Conservation (phyloP, 1,284 basidiomycete genomes). For the Sutorius eximius region DNA sequence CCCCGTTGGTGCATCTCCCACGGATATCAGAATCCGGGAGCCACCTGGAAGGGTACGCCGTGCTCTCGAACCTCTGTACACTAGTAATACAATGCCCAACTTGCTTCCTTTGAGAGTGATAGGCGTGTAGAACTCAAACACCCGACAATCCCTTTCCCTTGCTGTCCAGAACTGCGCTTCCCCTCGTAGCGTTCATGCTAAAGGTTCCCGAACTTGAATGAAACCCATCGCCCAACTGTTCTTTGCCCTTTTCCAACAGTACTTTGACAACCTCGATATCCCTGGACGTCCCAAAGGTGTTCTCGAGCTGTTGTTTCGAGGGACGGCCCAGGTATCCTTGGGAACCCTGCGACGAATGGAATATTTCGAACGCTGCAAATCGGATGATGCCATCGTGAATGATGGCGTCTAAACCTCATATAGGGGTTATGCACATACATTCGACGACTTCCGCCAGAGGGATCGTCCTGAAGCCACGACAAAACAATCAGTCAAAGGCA, state of each 20-base stretch:
- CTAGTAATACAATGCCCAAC: constrained; percentile 23
- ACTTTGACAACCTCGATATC: constrained; percentile 60
- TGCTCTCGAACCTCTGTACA: constrained; percentile 2
- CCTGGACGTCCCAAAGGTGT: constrained; percentile 61
- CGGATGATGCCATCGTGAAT: not conserved
- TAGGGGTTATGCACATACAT: constrained; percentile 47
- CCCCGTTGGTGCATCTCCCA: not conserved
- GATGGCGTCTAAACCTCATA: not conserved
- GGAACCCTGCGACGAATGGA: constrained; percentile 63
- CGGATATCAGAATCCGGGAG: not conserved
- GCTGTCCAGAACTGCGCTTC: constrained; percentile 43
- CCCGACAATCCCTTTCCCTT: constrained; percentile 39
- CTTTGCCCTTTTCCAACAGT: constrained; percentile 62
- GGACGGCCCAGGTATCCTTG: constrained; percentile 70
- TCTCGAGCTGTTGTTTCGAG: constrained; percentile 78
- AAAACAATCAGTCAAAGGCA: constrained; percentile 19
- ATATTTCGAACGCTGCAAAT: constrained; percentile 48
- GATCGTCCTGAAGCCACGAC: constrained; percentile 48
- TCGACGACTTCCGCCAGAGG: constrained; percentile 71
- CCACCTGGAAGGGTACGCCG: not conserved
- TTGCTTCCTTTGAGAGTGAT: not conserved
- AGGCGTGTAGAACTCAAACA: constrained; percentile 17
- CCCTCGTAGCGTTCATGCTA: constrained; percentile 38
- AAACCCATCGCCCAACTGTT: constrained; percentile 52
- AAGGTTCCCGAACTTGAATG: constrained; percentile 24